These are phyloP conservation scores for Dendryphion nanum DNA, from an alignment of 2,329 filamentous ascomycete genomes.

Conservation along the genomic window DNA sequence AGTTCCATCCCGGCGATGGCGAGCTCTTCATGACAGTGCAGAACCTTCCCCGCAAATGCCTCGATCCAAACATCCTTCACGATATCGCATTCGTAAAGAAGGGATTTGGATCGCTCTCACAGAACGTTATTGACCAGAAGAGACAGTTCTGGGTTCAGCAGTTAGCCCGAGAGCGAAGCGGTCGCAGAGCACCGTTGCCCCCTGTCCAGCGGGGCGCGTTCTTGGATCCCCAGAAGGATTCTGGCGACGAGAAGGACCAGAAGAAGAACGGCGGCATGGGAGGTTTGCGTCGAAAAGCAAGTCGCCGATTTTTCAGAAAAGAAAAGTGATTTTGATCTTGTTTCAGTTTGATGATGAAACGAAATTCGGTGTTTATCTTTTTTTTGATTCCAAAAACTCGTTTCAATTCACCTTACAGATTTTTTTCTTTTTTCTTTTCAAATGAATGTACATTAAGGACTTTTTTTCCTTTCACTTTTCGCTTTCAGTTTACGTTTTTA, in stretches of 20 bases:
- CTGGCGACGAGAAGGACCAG: background rate
- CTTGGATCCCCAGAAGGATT: background rate
- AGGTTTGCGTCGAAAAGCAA: conserved; percentile 5
- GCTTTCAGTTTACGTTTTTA: no score
- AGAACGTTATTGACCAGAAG: conserved; percentile 76
- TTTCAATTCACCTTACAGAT: no score
- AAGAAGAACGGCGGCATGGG: conserved; percentile 1
- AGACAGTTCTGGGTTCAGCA: conserved; percentile 46
- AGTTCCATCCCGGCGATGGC: conserved; percentile 78
- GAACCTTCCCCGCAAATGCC: conserved; percentile 72
- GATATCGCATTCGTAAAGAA: conserved; percentile 80
- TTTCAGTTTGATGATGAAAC: no score
- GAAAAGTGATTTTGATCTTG: background rate
- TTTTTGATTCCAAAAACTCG: no score
- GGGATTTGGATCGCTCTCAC: conserved; percentile 77
- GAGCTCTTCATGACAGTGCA: conserved; percentile 96
- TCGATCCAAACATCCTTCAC: conserved; percentile 80
- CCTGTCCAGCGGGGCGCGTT: background rate
- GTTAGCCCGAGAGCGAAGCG: conserved; percentile 16
- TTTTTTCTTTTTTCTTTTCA: no score
- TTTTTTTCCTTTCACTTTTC: no score
- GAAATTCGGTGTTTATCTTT: no score
- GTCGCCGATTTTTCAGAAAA: conserved; percentile 3
- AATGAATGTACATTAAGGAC: no score
- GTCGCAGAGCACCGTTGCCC: background rate